Evolutionary conservation across 805 yeast species (phyloP).

Genomic region (Myxozyma monticola): DNA sequence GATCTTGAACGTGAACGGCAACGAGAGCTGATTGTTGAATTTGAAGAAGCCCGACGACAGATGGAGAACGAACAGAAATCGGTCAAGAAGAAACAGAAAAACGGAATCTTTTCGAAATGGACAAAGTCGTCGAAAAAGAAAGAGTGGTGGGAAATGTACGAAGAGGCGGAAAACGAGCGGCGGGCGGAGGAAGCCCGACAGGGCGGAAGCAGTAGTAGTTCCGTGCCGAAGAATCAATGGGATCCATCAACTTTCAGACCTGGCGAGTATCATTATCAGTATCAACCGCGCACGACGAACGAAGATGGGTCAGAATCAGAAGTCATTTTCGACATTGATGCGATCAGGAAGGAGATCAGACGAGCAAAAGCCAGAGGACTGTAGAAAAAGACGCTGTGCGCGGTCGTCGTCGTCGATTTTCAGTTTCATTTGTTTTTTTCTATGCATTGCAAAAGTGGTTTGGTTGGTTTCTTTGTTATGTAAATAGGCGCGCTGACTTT

Average conservation of each 20-base stretch:
- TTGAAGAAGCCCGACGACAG: constrained; percentile 77
- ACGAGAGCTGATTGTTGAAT: constrained; percentile 75
- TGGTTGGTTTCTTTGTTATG: neutral
- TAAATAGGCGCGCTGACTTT: neutral
- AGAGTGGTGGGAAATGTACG: constrained; percentile 57
- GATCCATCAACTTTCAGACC: constrained; percentile 13
- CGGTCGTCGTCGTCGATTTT: no score
- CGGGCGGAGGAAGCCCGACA: neutral
- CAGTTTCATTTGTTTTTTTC: neutral
- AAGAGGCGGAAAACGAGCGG: constrained; percentile 24
- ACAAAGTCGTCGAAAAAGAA: constrained; percentile 52
- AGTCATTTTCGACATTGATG: constrained; percentile 44
- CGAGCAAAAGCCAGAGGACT: constrained; percentile 34
- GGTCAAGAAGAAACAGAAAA: constrained; percentile 37
- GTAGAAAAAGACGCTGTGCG: no score
- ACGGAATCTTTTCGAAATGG: constrained; percentile 44
- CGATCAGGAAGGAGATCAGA: constrained; percentile 41
- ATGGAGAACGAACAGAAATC: constrained; percentile 39
- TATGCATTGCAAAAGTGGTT: neutral
- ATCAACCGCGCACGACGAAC: constrained; percentile 35
- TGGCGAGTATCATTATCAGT: constrained; percentile 17
- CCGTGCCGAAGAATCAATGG: constrained; percentile 7
- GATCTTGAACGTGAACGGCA: constrained; percentile 76
- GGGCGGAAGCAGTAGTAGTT: neutral
- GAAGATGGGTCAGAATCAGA: constrained; percentile 44